phyloP scores from a whole-genome alignment of 768 basidiomycete species.

The Tephrocybe sp. region DNA sequence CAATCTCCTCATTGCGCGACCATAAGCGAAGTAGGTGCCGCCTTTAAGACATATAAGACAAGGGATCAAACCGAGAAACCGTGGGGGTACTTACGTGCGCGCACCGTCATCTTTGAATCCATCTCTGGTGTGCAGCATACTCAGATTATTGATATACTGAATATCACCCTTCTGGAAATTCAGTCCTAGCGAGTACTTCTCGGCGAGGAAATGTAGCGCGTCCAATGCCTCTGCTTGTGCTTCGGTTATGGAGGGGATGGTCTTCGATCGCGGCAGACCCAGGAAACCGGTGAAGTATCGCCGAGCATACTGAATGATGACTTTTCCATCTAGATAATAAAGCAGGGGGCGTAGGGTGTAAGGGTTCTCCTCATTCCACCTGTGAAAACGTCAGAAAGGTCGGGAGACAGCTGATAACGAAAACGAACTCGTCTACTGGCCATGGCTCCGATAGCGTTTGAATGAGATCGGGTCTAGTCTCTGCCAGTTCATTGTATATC shows the following conservation, averaged over 20 bases:
- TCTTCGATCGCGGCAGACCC: slow-evolving; percentile 28
- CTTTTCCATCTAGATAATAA: slow-evolving; percentile 35
- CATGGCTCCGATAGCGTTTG: slow-evolving; percentile 40
- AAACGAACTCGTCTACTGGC: slow-evolving; percentile 37
- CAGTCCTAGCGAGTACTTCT: slow-evolving; percentile 40
- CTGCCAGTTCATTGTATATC: slow-evolving; percentile 48
- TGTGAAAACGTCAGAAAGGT: slow-evolving; percentile 17
- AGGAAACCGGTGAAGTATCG: slow-evolving; percentile 40
- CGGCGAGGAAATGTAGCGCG: slow-evolving; percentile 42
- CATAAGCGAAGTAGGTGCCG: slow-evolving; percentile 16
- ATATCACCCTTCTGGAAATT: too few relatives aligned
- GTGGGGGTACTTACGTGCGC: slow-evolving; percentile 35
- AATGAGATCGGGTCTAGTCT: slow-evolving; percentile 44
- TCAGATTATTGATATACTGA: slow-evolving; percentile 47
- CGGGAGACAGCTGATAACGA: not conserved
- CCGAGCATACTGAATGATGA: slow-evolving; percentile 47
- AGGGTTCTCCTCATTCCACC: slow-evolving; percentile 34
- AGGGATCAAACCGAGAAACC: not conserved
- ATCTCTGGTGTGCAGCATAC: slow-evolving; percentile 44
- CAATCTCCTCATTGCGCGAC: slow-evolving; percentile 13
- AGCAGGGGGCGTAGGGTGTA: slow-evolving; percentile 38
- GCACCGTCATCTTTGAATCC: slow-evolving; percentile 39
- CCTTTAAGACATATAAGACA: not conserved
- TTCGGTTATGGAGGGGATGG: slow-evolving; percentile 46
- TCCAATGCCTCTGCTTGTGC: slow-evolving; percentile 50